Percentiles rank a stretch among this genome's conserved stretches.
Conservation (phyloP, 306 rosid genomes). For the Castanea sativa region DNA sequence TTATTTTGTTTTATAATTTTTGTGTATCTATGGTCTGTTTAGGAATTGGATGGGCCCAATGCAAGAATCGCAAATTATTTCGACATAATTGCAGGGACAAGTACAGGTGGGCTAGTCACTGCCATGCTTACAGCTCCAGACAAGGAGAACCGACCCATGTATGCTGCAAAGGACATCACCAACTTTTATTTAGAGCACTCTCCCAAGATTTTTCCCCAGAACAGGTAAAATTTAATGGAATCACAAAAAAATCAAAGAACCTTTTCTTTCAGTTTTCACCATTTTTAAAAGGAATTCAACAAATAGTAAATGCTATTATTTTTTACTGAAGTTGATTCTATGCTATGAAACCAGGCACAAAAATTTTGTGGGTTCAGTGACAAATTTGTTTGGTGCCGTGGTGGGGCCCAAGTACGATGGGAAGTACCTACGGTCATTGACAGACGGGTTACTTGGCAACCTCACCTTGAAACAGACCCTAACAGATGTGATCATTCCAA, state of each 20-base stretch:
- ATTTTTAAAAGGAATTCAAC: not conserved
- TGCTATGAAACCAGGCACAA: not conserved
- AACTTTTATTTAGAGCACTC: slow-evolving; percentile 34
- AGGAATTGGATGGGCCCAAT: slow-evolving; percentile 34
- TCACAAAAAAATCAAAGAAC: not conserved
- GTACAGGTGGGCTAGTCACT: slow-evolving; percentile 46
- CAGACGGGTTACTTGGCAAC: slow-evolving; percentile 15
- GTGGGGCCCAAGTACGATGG: slow-evolving; percentile 34
- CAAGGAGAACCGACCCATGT: slow-evolving; percentile 35
- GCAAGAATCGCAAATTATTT: slow-evolving; percentile 45
- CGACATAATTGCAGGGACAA: slow-evolving; percentile 40
- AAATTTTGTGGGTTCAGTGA: not conserved
- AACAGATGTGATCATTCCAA: not conserved
- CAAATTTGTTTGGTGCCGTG: not conserved
- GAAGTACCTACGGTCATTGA: slow-evolving; percentile 14
- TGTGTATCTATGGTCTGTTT: not conserved
- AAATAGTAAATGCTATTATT: not conserved
- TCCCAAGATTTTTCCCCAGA: slow-evolving; percentile 37
- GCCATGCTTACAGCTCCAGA: slow-evolving; percentile 49
- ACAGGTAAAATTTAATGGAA: slow-evolving; percentile 11
- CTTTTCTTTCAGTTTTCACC: not conserved
- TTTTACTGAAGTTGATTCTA: too few species aligned
- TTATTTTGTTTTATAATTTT: not conserved
- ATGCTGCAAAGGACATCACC: slow-evolving; percentile 35
- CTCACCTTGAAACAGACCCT: slow-evolving; percentile 26